Conservation (phyloP, 2,329 filamentous ascomycete species). For the Trichophyton benhamiae region DNA sequence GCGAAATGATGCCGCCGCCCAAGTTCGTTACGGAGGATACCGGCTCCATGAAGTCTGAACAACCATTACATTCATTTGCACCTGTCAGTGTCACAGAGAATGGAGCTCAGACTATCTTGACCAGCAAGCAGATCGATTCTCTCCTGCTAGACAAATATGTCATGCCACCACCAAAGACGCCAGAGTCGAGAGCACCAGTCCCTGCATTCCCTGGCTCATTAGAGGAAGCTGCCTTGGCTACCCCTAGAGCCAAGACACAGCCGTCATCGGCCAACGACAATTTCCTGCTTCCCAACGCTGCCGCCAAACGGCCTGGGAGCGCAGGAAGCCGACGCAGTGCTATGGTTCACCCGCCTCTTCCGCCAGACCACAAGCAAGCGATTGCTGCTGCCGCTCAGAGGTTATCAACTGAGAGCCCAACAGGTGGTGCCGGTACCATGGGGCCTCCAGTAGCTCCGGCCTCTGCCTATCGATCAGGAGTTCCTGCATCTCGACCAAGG, state of each 20-base stretch:
- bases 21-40: background rate
- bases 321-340: constrained; percentile 50
- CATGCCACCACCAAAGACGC: constrained; percentile 18
- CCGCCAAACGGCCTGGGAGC: constrained; percentile 54
- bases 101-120: constrained; percentile 70
- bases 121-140: constrained; percentile 67
- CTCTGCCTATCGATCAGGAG: constrained; percentile 50
- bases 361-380: constrained; percentile 66
- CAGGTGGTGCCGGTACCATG: constrained; percentile 46
- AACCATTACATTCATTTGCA: constrained; percentile 7
- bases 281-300: constrained; percentile 20
- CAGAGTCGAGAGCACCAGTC: background rate
- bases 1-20: background rate
- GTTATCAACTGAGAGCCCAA: constrained; percentile 33
- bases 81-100: constrained; percentile 49
- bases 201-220: background rate
- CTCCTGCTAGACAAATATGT: constrained; percentile 48
- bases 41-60: background rate
- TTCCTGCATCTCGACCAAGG: constrained; percentile 41
- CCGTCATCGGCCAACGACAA: constrained; percentile 20
- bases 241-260: constrained; percentile 25
- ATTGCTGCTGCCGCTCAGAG: constrained; percentile 66
- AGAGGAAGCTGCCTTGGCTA: constrained; percentile 24
- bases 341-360: constrained; percentile 56
- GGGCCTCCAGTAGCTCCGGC: constrained; percentile 74